phyloP scores from a whole-genome alignment of 495 filamentous ascomycete genomes.

The Opeltia flavorubescens region DNA sequence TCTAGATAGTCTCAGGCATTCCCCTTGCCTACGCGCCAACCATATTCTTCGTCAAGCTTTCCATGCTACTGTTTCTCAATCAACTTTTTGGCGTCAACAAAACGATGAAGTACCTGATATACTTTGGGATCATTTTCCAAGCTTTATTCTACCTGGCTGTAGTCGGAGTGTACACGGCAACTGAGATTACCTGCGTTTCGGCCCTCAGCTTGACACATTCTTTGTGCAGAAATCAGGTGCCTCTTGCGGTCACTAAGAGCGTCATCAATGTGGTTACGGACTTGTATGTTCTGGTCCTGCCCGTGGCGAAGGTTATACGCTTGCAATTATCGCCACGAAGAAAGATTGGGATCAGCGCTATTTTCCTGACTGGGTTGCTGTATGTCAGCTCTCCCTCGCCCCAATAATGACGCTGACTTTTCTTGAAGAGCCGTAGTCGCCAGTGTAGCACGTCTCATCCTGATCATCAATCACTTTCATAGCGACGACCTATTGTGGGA shows the following conservation, averaged over 20 bases:
- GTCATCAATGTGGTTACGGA: conserved; percentile 3
- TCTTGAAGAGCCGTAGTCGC: not conserved
- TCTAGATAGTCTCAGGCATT: not conserved
- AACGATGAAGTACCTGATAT: not conserved
- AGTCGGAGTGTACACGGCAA: not conserved
- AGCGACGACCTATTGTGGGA: not conserved
- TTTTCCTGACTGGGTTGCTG: not conserved
- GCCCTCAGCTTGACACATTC: too few species aligned
- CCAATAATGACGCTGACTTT: not conserved
- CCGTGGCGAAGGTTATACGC: not conserved
- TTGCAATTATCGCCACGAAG: not conserved
- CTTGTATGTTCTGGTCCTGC: conserved; percentile 2
- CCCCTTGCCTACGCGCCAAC: not conserved
- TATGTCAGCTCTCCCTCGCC: not conserved
- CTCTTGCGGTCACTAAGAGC: not conserved
- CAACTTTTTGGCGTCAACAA: conserved; percentile 4
- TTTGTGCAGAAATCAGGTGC: not conserved
- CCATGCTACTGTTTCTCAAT: conserved; percentile 5
- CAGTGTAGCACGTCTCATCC: not conserved
- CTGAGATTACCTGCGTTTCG: not conserved
- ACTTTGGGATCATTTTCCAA: conserved; percentile 3
- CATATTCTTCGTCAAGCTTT: conserved; percentile 9
- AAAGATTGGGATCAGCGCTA: not conserved
- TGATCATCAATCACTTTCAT: not conserved
- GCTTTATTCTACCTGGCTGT: conserved; percentile 1